These are phyloP conservation scores for Geoglossum glabrum DNA, from an alignment of 495 filamentous ascomycete genomes.

Conservation along the genomic window DNA sequence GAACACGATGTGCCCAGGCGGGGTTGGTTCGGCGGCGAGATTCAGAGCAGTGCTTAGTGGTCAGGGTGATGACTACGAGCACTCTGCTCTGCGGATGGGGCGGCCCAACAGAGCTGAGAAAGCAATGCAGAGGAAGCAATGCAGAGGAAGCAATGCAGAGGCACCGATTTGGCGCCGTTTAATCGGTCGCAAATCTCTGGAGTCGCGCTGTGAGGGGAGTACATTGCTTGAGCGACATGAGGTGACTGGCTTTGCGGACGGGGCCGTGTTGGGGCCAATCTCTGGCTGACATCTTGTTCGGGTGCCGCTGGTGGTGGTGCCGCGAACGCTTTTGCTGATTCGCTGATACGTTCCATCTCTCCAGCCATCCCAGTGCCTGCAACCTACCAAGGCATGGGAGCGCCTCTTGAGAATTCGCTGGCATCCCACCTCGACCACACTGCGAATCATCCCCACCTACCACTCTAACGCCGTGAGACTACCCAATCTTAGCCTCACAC, in stretches of 20 bases:
- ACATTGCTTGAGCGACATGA: not conserved
- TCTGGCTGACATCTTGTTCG: not conserved
- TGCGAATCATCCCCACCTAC: not conserved
- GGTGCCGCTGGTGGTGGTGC: not conserved
- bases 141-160: not conserved
- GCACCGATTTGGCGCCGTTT: not conserved
- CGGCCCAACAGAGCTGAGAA: not conserved
- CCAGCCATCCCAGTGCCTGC: not conserved
- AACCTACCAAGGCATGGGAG: not conserved
- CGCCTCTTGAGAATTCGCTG: not conserved
- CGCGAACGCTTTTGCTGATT: not conserved
- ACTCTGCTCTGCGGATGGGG: not conserved
- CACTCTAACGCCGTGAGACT: not conserved
- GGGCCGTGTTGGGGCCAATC: not conserved
- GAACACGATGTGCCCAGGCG: not conserved
- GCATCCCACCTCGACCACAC: not conserved
- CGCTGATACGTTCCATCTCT: not conserved
- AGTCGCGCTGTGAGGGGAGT: not conserved
- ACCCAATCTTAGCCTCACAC: constrained; percentile 1
- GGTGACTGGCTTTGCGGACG: too few species aligned
- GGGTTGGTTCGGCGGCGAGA: not conserved
- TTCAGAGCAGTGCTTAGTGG: not conserved
- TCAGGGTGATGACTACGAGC: too few species aligned
- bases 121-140: not conserved
- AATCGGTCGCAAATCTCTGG: not conserved